phyloP scores from a whole-genome alignment of 345 rosid genomes.

The Boechera stricta region DNA sequence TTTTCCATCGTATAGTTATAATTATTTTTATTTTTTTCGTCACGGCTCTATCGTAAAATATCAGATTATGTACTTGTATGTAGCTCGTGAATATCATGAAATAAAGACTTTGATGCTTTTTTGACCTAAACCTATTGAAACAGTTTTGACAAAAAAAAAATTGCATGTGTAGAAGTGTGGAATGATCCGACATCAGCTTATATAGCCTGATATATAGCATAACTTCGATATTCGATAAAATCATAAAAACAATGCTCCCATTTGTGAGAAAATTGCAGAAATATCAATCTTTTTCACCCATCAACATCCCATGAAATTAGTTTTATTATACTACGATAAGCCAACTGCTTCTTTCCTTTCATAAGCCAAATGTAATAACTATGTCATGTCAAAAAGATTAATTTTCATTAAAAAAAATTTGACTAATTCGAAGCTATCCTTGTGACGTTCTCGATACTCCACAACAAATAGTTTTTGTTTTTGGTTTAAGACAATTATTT shows the following conservation, averaged over 20 bases:
- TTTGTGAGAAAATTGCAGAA: constrained; percentile 9
- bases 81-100: not conserved
- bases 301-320: not conserved
- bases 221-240: no score
- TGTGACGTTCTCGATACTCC: not conserved
- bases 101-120: not conserved
- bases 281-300: not conserved
- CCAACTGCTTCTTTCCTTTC: no score
- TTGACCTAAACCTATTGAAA: not conserved
- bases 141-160: not conserved
- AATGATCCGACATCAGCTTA: constrained; percentile 3
- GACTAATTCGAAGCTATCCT: not conserved
- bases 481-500: not conserved
- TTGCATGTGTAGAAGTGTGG: constrained; percentile 13
- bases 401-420: not conserved
- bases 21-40: not conserved
- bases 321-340: no score
- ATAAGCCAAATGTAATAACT: not conserved
- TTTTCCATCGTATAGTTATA: not conserved
- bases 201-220: not conserved
- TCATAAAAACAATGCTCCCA: not conserved
- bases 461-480: not conserved
- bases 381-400: no score
- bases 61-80: constrained; percentile 3
- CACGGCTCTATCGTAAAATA: constrained; percentile 13